Percentiles rank a stretch among this genome's conserved stretches.
Evolutionary conservation across 495 filamentous ascomycete species (phyloP).

Genomic region (Aspergillus asperescens): DNA sequence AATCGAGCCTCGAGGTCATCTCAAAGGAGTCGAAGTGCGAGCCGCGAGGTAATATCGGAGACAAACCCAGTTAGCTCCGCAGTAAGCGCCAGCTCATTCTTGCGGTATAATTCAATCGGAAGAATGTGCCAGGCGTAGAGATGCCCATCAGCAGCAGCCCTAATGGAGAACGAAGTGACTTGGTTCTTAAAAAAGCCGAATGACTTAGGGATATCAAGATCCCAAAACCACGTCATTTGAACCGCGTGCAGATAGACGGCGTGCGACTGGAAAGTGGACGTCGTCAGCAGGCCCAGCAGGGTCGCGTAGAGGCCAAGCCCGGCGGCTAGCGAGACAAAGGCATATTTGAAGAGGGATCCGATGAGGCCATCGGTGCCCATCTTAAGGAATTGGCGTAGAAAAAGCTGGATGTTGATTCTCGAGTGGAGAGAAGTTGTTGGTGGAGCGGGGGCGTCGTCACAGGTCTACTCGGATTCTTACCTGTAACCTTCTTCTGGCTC

Average conservation of each 20-base stretch:
- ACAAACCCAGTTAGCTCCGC: constrained; percentile 46
- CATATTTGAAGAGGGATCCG: constrained; percentile 31
- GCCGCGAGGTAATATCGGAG: constrained; percentile 49
- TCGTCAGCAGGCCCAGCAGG: constrained; percentile 43
- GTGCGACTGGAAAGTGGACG: constrained; percentile 41
- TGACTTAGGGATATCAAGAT: constrained; percentile 43
- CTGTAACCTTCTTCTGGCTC: no score
- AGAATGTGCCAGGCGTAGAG: constrained; percentile 72
- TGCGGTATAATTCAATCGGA: constrained; percentile 57
- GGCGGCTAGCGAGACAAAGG: constrained; percentile 22
- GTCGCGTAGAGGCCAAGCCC: constrained; percentile 30
- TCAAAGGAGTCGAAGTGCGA: constrained; percentile 55
- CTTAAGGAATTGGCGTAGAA: background rate
- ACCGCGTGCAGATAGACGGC: constrained; percentile 44
- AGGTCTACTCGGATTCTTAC: no score
- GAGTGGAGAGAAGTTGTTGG: no score
- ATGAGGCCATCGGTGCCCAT: background rate
- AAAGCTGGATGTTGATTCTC: no score
- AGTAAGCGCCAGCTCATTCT: constrained; percentile 49
- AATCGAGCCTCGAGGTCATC: constrained; percentile 56
- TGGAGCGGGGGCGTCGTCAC: no score
- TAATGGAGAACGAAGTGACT: constrained; percentile 60
- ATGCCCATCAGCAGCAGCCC: constrained; percentile 48
- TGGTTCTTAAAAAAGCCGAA: constrained; percentile 55
- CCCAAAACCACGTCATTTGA: constrained; percentile 46